phyloP scores from a whole-genome alignment of 1,284 basidiomycete species.

The Apiotrichum sp. region DNA sequence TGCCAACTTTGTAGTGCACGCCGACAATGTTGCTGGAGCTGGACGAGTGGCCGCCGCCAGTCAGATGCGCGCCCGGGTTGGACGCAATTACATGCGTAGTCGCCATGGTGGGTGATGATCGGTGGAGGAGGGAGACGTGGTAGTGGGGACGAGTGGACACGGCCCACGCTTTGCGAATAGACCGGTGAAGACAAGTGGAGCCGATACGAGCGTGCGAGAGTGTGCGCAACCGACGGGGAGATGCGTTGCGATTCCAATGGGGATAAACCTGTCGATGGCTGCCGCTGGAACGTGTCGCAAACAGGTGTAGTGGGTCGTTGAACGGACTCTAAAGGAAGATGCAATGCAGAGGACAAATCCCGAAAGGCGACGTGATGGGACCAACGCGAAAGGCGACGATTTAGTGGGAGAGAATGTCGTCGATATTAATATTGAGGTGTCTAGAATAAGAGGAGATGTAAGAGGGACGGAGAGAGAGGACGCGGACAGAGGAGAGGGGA shows the following conservation, averaged over 20 bases:
- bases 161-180: conserved; percentile 1
- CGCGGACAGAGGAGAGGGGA: not conserved
- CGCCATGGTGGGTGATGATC: conserved; percentile 30
- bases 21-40: conserved; percentile 50
- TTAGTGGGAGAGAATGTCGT: too few species aligned
- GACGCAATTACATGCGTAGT: conserved; percentile 48
- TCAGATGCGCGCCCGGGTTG: conserved; percentile 41
- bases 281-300: not conserved
- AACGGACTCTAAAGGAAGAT: not conserved
- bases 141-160: conserved; percentile 4
- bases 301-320: not conserved
- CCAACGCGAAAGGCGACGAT: too few species aligned
- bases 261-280: not conserved
- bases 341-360: not conserved
- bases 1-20: conserved; percentile 57
- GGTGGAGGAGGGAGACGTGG: not conserved
- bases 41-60: conserved; percentile 35
- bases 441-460: not conserved
- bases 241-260: not conserved
- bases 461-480: not conserved
- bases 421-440: not conserved
- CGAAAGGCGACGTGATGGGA: not conserved
- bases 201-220: not conserved
- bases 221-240: not conserved
- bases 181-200: not conserved